Base-by-base conservation (phyloP, 2,329 filamentous ascomycete species). In the Rutstroemia sp. region DNA sequence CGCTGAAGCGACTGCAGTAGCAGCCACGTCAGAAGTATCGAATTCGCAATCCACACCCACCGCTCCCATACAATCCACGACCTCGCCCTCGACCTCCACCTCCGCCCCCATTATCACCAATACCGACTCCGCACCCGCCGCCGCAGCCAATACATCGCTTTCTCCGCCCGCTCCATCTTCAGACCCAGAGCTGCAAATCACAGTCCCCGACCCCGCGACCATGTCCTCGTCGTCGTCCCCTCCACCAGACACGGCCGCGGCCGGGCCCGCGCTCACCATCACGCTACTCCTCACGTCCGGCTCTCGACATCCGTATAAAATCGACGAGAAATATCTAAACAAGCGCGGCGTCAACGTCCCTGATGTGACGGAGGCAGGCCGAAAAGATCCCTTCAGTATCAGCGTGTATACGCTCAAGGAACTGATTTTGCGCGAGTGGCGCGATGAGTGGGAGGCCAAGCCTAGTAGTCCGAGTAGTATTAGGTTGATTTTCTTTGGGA, bases 401-500 rank as follows among this genome's bases (percentile, higher is more conserved):
- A 95, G 89, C 63, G 87, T 96, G 51, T 96, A 96, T 70, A 95
- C 89, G 3, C 75, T 97, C 62, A 96, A 96, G 73, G 91, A 96
- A 74, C 76, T 96, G 68, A 96, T 97, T 69, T 81, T 94, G 75
- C 81, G 89, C 65, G 92, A 96, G 71, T 97, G 92, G 92, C 80
- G 90, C 64, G 86, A 85, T 65, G 89, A 96, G 69, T 96, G 92
- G 92, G 92, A 96, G 67, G 75, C 84, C 16, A 86, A 88, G 67
- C 92, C 92, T 1, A 83, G 87, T 25, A 94, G 89, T 68, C 92
- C 92, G 10, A 92, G 86, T 67, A 89, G 87, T 60, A 97, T 97
- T 75, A 80, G 92, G 51, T 74, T 97, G 65, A 96, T 97, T 67
- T 88, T 90, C 61, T 94, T 96, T 72, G 92, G 92, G 51, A 90